These are phyloP conservation scores for Tetrapisispora phaffii DNA, from an alignment of 805 yeast species.

Conservation along the genomic window DNA sequence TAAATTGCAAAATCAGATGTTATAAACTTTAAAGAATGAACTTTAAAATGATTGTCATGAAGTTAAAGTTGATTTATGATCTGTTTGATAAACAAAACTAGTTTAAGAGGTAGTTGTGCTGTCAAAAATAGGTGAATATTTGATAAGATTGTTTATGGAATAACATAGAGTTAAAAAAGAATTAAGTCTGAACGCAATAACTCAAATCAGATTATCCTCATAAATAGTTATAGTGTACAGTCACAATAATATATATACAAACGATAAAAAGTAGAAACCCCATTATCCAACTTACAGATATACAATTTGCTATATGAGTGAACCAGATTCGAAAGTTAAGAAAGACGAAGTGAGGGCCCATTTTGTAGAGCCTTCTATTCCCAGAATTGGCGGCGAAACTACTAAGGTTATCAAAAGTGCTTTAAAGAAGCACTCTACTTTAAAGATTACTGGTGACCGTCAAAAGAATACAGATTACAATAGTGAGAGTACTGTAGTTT, in stretches of 20 bases:
- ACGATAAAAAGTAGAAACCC: not conserved
- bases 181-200: too few species aligned
- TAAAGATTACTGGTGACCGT: conserved; percentile 32
- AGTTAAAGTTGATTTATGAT: too few species aligned
- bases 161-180: too few species aligned
- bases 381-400: conserved; percentile 25
- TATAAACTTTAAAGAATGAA: not conserved
- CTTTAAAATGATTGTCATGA: not conserved
- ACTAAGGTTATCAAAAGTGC: conserved; percentile 35
- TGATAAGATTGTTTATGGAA: too few species aligned
- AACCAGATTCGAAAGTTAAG: conserved; percentile 8
- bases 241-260: not conserved
- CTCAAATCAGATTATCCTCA: too few species aligned
- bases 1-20: not conserved
- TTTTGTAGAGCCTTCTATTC: conserved; percentile 18
- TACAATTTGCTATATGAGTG: too few species aligned
- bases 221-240: too few species aligned
- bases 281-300: too few species aligned
- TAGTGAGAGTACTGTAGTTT: conserved; percentile 25
- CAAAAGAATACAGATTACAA: conserved; percentile 37
- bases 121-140: too few species aligned
- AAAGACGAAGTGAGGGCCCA: conserved; percentile 21
- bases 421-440: conserved; percentile 79
- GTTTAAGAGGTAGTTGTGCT: too few species aligned
- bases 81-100: too few species aligned